Evolutionary conservation across 108 stramenopile species (phyloP).

Genomic region (Epithemia pelagica): DNA sequence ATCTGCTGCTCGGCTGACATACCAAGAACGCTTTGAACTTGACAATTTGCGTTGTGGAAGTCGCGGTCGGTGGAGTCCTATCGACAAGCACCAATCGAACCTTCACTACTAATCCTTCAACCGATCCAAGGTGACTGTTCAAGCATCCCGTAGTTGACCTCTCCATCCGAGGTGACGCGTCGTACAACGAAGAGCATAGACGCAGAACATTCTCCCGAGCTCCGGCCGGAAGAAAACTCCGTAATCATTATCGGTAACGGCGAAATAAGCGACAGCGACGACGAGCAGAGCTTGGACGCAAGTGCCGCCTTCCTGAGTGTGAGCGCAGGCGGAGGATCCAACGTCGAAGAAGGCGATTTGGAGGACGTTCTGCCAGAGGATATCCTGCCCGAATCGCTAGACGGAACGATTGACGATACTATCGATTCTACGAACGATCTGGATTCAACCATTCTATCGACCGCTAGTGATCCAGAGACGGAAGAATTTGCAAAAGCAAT

Average conservation of each 20-base stretch:
- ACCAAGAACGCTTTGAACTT: no score
- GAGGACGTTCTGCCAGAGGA: not conserved
- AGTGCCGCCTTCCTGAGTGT: not conserved
- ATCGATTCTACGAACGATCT: not conserved
- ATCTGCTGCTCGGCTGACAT: no score
- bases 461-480: not conserved
- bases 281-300: constrained; percentile 1
- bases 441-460: not conserved
- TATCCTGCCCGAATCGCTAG: not conserved
- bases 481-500: not conserved
- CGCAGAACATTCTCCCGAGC: not conserved
- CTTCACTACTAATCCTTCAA: no score
- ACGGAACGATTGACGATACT: not conserved
- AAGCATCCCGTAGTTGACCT: no score
- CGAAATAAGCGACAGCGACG: not conserved
- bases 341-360: not conserved
- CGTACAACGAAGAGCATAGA: not conserved
- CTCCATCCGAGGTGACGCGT: not conserved
- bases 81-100: no score
- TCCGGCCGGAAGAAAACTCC: not conserved
- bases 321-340: not conserved
- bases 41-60: no score
- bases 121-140: no score
- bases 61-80: no score
- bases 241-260: not conserved